Conservation (phyloP, 371 early-diverging fungal species). For the Actinomortierella wolfii region DNA sequence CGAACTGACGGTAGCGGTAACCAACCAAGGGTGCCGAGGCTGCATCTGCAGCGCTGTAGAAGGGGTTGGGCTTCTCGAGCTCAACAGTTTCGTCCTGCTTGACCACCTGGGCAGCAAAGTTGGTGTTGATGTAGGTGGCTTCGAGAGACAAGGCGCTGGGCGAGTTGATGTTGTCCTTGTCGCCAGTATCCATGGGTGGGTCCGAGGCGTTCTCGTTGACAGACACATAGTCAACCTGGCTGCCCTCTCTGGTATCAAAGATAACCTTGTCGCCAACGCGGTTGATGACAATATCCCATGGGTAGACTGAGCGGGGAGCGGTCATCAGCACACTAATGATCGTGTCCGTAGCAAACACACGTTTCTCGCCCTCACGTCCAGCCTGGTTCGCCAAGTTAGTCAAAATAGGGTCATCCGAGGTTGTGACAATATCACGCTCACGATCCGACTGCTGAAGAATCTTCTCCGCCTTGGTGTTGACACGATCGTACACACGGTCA, state of each 20-base stretch:
- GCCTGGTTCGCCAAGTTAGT: slow-evolving; percentile 59
- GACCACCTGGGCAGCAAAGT: slow-evolving; percentile 86
- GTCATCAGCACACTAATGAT: slow-evolving; percentile 94
- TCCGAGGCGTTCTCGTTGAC: slow-evolving; percentile 96
- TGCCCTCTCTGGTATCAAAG: slow-evolving; percentile 92
- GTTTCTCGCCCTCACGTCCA: slow-evolving; percentile 66
- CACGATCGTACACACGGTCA: slow-evolving; percentile 87
- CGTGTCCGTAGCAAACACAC: slow-evolving; percentile 90
- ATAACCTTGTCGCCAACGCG: slow-evolving; percentile 85
- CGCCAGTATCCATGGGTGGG: slow-evolving; percentile 84
- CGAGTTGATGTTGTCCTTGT: slow-evolving; percentile 90
- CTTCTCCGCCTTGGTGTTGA: slow-evolving; percentile 81
- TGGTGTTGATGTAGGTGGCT: slow-evolving; percentile 88
- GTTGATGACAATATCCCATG: slow-evolving; percentile 95
- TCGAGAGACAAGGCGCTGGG: slow-evolving; percentile 86
- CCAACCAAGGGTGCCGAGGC: slow-evolving; percentile 69
- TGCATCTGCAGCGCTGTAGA: slow-evolving; percentile 60
- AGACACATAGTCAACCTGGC: slow-evolving; percentile 76
- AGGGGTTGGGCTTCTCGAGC: slow-evolving; percentile 80
- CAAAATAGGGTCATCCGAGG: slow-evolving; percentile 82
- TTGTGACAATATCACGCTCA: slow-evolving; percentile 77
- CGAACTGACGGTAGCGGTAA: slow-evolving; percentile 88
- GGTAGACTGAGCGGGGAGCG: slow-evolving; percentile 88
- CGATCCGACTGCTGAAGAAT: slow-evolving; percentile 72
- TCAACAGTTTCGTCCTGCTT: slow-evolving; percentile 56